phyloP scores from a whole-genome alignment of 2,329 filamentous ascomycete genomes.

The Talaromyces albobiverticillius region DNA sequence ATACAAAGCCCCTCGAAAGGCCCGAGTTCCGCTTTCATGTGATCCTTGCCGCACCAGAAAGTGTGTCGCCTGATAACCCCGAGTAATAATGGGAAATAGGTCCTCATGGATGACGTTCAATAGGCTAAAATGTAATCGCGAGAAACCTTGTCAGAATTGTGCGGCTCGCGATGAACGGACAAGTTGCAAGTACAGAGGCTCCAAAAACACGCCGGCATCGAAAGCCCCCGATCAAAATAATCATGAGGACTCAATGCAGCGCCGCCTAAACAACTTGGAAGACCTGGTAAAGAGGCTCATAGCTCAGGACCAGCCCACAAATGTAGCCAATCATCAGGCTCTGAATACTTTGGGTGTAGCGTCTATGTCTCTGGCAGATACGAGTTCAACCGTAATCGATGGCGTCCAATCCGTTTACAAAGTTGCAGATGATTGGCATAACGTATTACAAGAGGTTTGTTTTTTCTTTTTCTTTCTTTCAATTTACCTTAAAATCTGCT shows the following conservation, averaged over 20 bases:
- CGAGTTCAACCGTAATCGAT: conserved; percentile 7
- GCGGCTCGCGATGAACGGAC: conserved; percentile 77
- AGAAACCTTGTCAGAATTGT: conserved; percentile 89
- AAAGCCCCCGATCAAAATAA: neutral
- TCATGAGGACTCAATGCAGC: conserved; percentile 88
- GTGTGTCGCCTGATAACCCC: conserved; percentile 49
- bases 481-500: neutral
- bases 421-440: conserved; percentile 6
- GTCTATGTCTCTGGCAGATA: neutral
- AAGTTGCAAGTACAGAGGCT: conserved; percentile 67
- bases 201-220: conserved; percentile 58
- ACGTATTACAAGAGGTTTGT: conserved; percentile 13
- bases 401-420: conserved; percentile 11
- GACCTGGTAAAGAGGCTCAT: conserved; percentile 88
- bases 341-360: neutral
- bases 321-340: no score
- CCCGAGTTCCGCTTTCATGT: conserved; percentile 81
- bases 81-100: conserved; percentile 15
- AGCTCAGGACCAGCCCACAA: neutral
- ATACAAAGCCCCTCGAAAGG: neutral
- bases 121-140: conserved; percentile 86
- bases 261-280: conserved; percentile 92
- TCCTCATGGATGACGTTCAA: conserved; percentile 11
- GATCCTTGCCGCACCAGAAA: conserved; percentile 89
- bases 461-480: neutral